A percentile compares a stretch with the other conserved stretches of the same genome.
Evolutionary conservation across 257 asterid genomes (phyloP).

Genomic region (Solanum pimpinellifolium): DNA sequence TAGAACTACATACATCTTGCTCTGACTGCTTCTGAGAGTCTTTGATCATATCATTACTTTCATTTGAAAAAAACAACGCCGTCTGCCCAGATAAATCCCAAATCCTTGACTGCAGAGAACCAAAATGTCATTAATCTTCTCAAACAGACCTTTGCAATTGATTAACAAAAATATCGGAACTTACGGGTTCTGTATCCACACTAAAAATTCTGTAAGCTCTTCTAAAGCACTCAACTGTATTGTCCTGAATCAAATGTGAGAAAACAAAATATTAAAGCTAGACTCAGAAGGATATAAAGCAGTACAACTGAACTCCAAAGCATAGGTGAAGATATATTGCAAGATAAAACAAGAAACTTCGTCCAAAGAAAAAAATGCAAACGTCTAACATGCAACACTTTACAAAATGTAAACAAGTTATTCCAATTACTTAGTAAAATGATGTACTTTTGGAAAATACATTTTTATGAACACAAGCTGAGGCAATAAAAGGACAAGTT

Average conservation of each 20-base stretch:
- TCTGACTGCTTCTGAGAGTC: constrained; percentile 63
- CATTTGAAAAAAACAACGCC: constrained; percentile 47
- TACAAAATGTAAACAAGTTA: neutral
- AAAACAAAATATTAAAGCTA: constrained; percentile 8
- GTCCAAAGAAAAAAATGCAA: neutral
- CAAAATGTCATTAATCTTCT: constrained; percentile 14
- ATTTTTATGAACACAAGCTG: neutral
- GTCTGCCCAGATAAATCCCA: constrained; percentile 98
- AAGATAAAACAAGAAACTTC: neutral
- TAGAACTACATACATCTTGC: constrained; percentile 59
- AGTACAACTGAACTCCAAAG: neutral
- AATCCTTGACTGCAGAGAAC: constrained; percentile 53
- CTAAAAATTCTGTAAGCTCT: constrained; percentile 89
- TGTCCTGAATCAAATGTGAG: constrained; percentile 49
- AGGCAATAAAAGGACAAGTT: neutral
- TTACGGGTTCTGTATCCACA: constrained; percentile 66
- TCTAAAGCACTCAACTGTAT: constrained; percentile 72
- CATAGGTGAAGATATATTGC: neutral
- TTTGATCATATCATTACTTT: constrained; percentile 48
- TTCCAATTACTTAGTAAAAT: neutral
- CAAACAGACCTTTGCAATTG: constrained; percentile 1
- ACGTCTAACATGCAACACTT: neutral
- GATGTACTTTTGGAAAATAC: neutral
- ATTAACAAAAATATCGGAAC: constrained; percentile 10
- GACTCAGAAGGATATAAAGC: neutral